phyloP scores from a whole-genome alignment of 495 filamentous ascomycete species.

The Daldinia caldariorum region DNA sequence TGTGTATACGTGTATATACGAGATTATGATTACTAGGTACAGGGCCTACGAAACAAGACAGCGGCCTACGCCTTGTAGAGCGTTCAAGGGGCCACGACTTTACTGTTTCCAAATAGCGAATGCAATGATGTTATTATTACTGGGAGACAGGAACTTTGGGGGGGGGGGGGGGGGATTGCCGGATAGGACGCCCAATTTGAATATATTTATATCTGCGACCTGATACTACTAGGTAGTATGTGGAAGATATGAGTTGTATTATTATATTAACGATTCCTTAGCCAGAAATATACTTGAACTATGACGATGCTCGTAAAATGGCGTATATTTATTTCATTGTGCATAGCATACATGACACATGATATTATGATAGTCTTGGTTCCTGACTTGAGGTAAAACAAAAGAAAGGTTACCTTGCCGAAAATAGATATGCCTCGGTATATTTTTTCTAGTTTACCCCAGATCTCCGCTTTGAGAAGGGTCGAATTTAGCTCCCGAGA shows the following conservation, averaged over 20 bases:
- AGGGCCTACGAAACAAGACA: not conserved
- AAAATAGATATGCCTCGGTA: slow-evolving; percentile 41
- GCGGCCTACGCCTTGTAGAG: slow-evolving; percentile 1
- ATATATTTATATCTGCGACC: not conserved
- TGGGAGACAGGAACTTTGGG: too few relatives aligned
- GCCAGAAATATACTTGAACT: not conserved
- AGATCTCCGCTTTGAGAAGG: slow-evolving; percentile 14
- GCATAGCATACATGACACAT: too few relatives aligned
- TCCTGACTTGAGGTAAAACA: not conserved
- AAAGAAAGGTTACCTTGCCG: too few relatives aligned
- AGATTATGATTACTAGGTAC: not conserved
- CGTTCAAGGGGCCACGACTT: not conserved
- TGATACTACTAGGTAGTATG: not conserved
- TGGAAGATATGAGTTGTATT: not conserved
- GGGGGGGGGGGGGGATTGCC: not conserved
- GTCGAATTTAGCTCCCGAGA: not conserved
- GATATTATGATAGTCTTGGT: not conserved
- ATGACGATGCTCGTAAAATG: not conserved
- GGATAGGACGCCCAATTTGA: not conserved
- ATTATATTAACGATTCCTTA: too few relatives aligned
- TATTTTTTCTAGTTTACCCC: slow-evolving; percentile 22
- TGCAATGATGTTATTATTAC: not conserved
- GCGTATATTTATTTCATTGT: too few relatives aligned
- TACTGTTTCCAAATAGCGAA: not conserved
- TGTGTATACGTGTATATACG: not conserved